Evolutionary conservation across 345 rosid species (phyloP).

Genomic region (Theobroma cacao): DNA sequence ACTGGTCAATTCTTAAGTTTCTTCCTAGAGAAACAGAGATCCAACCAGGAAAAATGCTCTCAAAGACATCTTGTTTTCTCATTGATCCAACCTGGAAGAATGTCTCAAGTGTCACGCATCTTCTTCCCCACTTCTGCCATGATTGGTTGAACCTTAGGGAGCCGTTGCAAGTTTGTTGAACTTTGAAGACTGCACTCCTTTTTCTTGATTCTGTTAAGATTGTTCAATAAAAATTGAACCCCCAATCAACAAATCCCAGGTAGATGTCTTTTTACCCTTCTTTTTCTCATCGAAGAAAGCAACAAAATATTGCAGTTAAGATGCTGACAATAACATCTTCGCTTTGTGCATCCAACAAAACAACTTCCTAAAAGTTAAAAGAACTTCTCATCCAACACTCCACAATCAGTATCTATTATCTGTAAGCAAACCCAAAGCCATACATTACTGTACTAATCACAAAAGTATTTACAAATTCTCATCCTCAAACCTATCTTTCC

Average conservation of each 20-base stretch:
- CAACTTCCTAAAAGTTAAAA: neutral
- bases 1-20: neutral
- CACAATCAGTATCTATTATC: neutral
- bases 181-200: neutral
- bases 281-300: neutral
- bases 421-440: slow-evolving; percentile 1
- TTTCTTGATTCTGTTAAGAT: neutral
- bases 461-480: neutral
- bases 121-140: neutral
- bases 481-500: neutral
- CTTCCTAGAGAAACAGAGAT: neutral
- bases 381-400: neutral
- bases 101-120: neutral
- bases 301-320: neutral
- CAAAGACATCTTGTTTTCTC: neutral
- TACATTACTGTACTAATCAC: neutral
- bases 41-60: neutral
- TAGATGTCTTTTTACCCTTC: neutral
- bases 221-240: neutral
- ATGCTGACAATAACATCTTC: neutral
- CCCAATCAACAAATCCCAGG: neutral
- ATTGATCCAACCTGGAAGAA: neutral
- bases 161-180: neutral
- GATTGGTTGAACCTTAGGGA: neutral
- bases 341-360: neutral